Conservation (phyloP, 805 yeast genomes). For the Sungouiozyma ichnusensis region DNA sequence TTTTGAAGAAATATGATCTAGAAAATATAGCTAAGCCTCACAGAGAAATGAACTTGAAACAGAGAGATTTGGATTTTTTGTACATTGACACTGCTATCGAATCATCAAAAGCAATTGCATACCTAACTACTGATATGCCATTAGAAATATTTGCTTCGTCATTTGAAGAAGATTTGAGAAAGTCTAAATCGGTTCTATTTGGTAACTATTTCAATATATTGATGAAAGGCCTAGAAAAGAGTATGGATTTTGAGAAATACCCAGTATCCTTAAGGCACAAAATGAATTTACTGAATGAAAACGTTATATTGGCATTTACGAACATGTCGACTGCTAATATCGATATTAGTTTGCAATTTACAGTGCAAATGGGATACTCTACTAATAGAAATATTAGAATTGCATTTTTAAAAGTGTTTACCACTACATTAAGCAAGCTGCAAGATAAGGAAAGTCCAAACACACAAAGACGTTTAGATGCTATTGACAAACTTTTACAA, state of each 20-base stretch:
- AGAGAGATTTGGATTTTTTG: conserved; percentile 37
- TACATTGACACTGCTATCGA: conserved; percentile 55
- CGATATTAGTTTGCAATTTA: conserved; percentile 65
- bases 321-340: conserved; percentile 63
- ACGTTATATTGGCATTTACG: conserved; percentile 54
- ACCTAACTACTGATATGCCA: conserved; percentile 44
- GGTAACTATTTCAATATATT: conserved; percentile 61
- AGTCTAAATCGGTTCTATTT: conserved; percentile 51
- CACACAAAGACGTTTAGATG: conserved; percentile 18
- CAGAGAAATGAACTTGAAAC: conserved; percentile 27
- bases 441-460: conserved; percentile 19
- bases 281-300: conserved; percentile 45
- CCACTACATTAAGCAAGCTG: conserved; percentile 43
- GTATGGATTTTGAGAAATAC: conserved; percentile 27
- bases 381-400: conserved; percentile 52
- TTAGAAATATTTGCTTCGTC: conserved; percentile 50
- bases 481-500: conserved; percentile 25
- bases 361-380: conserved; percentile 71
- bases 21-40: conserved; percentile 26
- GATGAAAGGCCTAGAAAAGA: conserved; percentile 33
- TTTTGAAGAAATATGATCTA: conserved; percentile 31
- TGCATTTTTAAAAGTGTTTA: conserved; percentile 69
- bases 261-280: conserved; percentile 40
- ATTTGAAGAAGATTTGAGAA: conserved; percentile 41
- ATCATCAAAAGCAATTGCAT: conserved; percentile 47